Evolutionary conservation across 768 basidiomycete species (phyloP), one percentile per base, ranked within the genome.

Genomic region (Boletus tylopilopsis): DNA sequence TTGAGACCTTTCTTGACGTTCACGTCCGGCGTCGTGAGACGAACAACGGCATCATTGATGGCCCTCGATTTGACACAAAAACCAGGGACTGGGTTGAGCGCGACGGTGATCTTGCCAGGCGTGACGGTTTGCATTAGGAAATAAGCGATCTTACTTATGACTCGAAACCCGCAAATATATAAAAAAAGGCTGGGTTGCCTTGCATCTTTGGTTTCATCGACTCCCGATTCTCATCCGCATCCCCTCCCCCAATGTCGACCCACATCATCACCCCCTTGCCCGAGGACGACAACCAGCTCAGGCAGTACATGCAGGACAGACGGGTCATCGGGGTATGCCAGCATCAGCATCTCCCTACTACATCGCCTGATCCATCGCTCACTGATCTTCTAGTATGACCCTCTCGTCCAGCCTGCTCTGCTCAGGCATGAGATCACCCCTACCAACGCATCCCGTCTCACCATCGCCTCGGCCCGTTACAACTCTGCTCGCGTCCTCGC

Each of bases 361-460:
- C n/a, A n/a, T n/a, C n/a, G n/a, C 2, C 16, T 16, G n/a, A 49
- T 18, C 34, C 43, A 23, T 37, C 30, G 42, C 65, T 63, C 45
- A 62, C 58, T 4, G 9, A 23, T 42, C 3, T 22, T 22, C 11
- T 13, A 94, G 90, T 95, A 97, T 67, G 94, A 97, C 59, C 94
- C 95, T n/a, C 81, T 97, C 36, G 84, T 96, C 51, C 91, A 94
- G 60, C 95, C 94, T 6, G 89, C 90, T 2, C 75, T 98, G 43
- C 84, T 99, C 47, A 78, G 88, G 51, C 87, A 94, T 54, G 94
- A 98, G 59, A 79, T 97, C 45, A 78, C 79, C 2, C 83, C 90
- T 4, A 73, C 85, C 16, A 59, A 75, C 12, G 68, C 69, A 9
- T 87, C 92, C 0, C 80, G 82, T 57, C 78, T 74, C 58, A 93